Conservation (phyloP, 2,329 filamentous ascomycete species). For the Parascedosporium putredinis region DNA sequence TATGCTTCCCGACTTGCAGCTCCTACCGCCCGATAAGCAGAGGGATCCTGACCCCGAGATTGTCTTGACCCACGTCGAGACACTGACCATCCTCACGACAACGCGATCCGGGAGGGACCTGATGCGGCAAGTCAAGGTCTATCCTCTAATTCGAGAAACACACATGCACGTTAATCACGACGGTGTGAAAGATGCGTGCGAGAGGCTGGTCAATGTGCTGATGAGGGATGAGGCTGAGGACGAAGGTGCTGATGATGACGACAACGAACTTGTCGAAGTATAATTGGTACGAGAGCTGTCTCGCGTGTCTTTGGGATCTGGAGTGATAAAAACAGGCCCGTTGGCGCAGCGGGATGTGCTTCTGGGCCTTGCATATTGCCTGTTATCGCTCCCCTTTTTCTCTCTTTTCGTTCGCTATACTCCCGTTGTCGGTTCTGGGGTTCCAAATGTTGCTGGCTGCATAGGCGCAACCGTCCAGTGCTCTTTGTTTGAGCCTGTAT, state of each 20-base stretch:
- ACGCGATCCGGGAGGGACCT: slow-evolving; percentile 64
- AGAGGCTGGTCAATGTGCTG: slow-evolving; percentile 79
- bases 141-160: slow-evolving; percentile 79
- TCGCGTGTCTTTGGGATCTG: too few relatives aligned
- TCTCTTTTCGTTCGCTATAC: neutral
- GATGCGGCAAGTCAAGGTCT: slow-evolving; percentile 69
- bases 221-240: slow-evolving; percentile 66
- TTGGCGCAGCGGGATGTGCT: too few relatives aligned
- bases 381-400: neutral
- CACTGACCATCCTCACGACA: slow-evolving; percentile 70
- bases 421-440: too few relatives aligned
- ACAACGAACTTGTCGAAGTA: slow-evolving; percentile 45
- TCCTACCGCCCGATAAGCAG: slow-evolving; percentile 81
- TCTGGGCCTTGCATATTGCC: neutral
- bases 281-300: slow-evolving; percentile 18
- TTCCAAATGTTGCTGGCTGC: too few relatives aligned
- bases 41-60: slow-evolving; percentile 69
- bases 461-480: too few relatives aligned
- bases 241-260: slow-evolving; percentile 38
- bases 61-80: slow-evolving; percentile 81
- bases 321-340: too few relatives aligned
- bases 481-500: too few relatives aligned
- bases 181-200: slow-evolving; percentile 71
- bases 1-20: slow-evolving; percentile 84
- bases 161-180: slow-evolving; percentile 72